phyloP scores from a whole-genome alignment of 1,284 basidiomycete genomes.

The Cutaneotrichosporon dermatis region DNA sequence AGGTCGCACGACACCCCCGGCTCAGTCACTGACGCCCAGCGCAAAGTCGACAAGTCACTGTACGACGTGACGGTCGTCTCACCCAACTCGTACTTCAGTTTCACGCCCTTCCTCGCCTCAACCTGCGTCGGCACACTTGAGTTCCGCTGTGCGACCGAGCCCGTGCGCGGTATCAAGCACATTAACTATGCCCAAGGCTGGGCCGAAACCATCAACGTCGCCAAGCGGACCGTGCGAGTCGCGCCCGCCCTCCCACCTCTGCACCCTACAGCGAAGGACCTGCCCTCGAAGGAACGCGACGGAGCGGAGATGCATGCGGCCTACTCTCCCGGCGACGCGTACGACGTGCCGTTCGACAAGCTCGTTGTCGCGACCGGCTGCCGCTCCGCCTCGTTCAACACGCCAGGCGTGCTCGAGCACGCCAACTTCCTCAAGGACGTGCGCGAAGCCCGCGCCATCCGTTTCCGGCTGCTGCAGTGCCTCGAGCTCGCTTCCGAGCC shows the following conservation, averaged over 20 bases:
- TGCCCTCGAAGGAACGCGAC: not conserved
- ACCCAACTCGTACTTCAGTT: constrained; percentile 74
- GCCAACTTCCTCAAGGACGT: constrained; percentile 79
- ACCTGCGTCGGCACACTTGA: constrained; percentile 78
- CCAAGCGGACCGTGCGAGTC: constrained; percentile 56
- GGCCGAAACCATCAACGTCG: constrained; percentile 56
- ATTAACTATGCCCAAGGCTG: constrained; percentile 49
- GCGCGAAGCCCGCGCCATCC: constrained; percentile 72
- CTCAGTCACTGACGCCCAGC: constrained; percentile 5
- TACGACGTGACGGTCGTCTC: constrained; percentile 62
- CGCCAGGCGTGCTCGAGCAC: constrained; percentile 62
- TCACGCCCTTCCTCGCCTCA: constrained; percentile 71
- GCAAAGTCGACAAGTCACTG: constrained; percentile 37
- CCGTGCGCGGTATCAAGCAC: constrained; percentile 54
- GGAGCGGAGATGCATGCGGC: constrained; percentile 47
- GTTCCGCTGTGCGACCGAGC: constrained; percentile 72
- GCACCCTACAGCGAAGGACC: constrained; percentile 11
- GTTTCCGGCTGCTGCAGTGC: constrained; percentile 67
- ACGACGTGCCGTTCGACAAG: constrained; percentile 67
- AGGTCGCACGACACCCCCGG: not conserved
- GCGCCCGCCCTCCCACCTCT: constrained; percentile 32
- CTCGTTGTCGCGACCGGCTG: constrained; percentile 78
- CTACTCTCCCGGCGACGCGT: constrained; percentile 32
- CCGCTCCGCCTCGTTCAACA: constrained; percentile 69
- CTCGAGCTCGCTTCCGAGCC: constrained; percentile 78